phyloP scores from a whole-genome alignment of 75 land plant species.

The Selaginella moellendorffii region DNA sequence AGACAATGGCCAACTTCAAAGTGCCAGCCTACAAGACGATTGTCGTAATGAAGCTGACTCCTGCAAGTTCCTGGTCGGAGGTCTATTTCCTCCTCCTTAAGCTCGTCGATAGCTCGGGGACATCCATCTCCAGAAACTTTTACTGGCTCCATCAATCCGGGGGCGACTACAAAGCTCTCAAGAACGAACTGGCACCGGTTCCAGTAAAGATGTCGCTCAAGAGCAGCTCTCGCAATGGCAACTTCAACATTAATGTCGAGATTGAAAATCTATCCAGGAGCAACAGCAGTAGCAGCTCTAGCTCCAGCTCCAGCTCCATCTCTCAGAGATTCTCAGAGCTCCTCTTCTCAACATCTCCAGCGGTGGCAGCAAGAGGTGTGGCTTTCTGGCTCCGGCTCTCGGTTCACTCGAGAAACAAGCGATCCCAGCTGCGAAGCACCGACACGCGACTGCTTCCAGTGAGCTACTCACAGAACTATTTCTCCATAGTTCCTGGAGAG shows the following conservation, averaged over 20 bases:
- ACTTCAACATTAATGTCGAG: not conserved
- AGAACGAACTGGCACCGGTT: constrained; percentile 22
- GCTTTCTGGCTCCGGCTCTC: constrained; percentile 80
- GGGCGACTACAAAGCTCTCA: constrained; percentile 51
- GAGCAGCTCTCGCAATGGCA: not conserved
- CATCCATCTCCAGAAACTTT: constrained; percentile 74
- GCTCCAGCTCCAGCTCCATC: not conserved
- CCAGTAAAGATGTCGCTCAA: not conserved
- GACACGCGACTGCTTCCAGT: constrained; percentile 88
- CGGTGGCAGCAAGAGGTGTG: constrained; percentile 23
- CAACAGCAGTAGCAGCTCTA: not conserved
- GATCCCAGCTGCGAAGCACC: constrained; percentile 17
- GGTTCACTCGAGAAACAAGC: constrained; percentile 32
- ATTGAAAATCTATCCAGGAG: not conserved
- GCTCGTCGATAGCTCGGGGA: constrained; percentile 35
- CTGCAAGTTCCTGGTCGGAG: constrained; percentile 20
- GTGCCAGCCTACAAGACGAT: constrained; percentile 48
- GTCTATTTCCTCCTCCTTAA: constrained; percentile 85
- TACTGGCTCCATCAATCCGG: constrained; percentile 78
- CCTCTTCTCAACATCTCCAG: not conserved
- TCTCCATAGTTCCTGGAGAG: constrained; percentile 76
- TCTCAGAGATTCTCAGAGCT: too few relatives aligned
- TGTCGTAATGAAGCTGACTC: constrained; percentile 39
- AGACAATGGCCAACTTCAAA: constrained; percentile 24
- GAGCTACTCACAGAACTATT: constrained; percentile 77